Base-by-base conservation (phyloP, 1,139 yeast genomes). In the Hyphopichia fennica region DNA sequence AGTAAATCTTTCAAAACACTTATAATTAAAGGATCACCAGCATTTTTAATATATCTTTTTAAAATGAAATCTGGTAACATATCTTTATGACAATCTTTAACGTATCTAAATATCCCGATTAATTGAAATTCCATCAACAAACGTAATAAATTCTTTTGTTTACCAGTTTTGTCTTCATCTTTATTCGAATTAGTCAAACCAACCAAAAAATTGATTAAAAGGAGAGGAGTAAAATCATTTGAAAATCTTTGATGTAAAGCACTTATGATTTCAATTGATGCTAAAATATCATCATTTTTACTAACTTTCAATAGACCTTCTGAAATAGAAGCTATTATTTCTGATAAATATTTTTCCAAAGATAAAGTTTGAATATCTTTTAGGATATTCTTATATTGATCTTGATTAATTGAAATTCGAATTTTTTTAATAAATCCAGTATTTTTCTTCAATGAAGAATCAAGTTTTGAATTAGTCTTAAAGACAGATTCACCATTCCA, bases 381-480 rank as follows among this genome's bases (percentile, higher is more conserved):
- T 25, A 88, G 47, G 4, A 87, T 62, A 4, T 72, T 58, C 4
- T 57, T 53, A 38, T 51, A 55, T 34, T 66, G 69, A 37, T 67
- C 70, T 22, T 67, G 62, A 31, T 67, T 75, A 35, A 89, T 65
- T 3, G 84, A 72, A 3, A 77, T 70, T 47, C 83, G 75, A 40
- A 89, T 63, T 53, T 85, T 85, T 56, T 84, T 85, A 44, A 89
- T 83, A 52, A 89, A 87, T 0, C 90, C 86, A 4, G 90, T 84
- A 58, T 91, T 89, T 58, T 85, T 87, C 69, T 90, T 91, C 47
- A 91, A 67, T 40, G 93, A 84, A 0, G 95, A 72, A 57, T 91
- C 97, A 14, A 84, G 67, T 37, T 76, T 72, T 14, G 58, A 48
- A 1, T 70, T 57, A 1, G 65, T 44, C 11, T 41, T 35, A 16